phyloP scores from a whole-genome alignment of 257 asterid species.

The Leonotis leonurus region DNA sequence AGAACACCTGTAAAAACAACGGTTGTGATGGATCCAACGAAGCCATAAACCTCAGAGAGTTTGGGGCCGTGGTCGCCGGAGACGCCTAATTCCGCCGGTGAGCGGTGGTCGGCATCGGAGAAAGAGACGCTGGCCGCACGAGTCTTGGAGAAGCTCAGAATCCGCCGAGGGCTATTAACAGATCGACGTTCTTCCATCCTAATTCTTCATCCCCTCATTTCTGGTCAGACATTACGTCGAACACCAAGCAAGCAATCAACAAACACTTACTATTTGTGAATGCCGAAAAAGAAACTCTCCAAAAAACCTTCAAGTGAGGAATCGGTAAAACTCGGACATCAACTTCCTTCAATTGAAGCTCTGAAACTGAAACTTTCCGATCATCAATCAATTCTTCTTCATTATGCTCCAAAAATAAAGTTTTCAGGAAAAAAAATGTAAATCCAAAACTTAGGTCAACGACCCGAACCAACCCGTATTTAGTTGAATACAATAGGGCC shows the following conservation, averaged over 20 bases:
- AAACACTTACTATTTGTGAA: no score
- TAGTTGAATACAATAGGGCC: no score
- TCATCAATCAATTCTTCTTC: not conserved
- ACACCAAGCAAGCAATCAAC: not conserved
- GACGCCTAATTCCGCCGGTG: slow-evolving; percentile 30
- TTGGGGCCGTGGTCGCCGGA: slow-evolving; percentile 55
- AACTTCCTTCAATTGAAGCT: not conserved
- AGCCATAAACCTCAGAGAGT: slow-evolving; percentile 84
- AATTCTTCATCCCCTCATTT: not conserved
- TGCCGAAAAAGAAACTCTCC: no score
- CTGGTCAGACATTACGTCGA: slow-evolving; percentile 10
- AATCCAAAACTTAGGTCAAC: no score
- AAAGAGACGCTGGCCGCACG: slow-evolving; percentile 41
- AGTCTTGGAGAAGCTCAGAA: slow-evolving; percentile 67
- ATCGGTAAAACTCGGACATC: no score
- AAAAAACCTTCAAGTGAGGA: no score
- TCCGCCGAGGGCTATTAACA: slow-evolving; percentile 67
- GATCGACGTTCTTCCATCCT: slow-evolving; percentile 58
- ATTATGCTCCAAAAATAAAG: no score
- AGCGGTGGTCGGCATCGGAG: slow-evolving; percentile 37
- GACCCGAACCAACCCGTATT: no score
- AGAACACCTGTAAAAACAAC: slow-evolving; percentile 66
- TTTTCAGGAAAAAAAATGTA: no score
- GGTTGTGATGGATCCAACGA: slow-evolving; percentile 88
- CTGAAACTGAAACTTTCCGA: not conserved